Base-by-base conservation (phyloP, 345 rosid species). In the Conringia planisiliqua region DNA sequence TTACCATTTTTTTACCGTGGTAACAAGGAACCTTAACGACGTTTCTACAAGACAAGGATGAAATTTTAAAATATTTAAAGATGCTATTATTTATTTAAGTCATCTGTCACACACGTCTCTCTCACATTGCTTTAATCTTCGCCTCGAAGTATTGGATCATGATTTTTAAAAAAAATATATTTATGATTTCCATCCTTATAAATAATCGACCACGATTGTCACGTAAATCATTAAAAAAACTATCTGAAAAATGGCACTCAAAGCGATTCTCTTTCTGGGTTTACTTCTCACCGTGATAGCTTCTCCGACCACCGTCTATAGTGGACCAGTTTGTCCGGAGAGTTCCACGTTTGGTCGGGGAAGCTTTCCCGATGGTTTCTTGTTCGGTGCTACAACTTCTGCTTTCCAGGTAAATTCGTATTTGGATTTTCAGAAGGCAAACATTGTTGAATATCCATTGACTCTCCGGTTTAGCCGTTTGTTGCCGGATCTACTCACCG, bases 371-470 rank as follows among this genome's bases (percentile, higher is more conserved):
- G 42, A 16, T 44, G 82, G 73, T 72, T 80, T 82, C 74, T 29
- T 80, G 52, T 77, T 80, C 24, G 83, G 83, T 55, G 77, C 83
- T 71, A 66, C 81, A 0, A 76, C 78, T 27, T 71, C 76, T 62
- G 71, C 83, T 77, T 80, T 76, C 22, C 81, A 80, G 81, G 83
- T 80, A 20, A 14, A 12, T 10, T 62, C 35, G n/a, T 5, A 24
- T 55, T 70, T 69, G 32, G 14, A 18, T 38, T 14, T 9, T 1
- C 3, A 6, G 0, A 77, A 64, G 72, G 71, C 76, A 27, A 29
- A 33, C 14, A 0, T 11, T 77, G 22, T 64, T 64, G 47, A 65
- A 12, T 35, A 52, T 0, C 42, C 75, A 46, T 26, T 56, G 66
- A 70, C 66, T 75, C 32, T 13, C 58, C 70, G 62, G 68, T 32